Evolutionary conservation across 345 rosid species (phyloP).

Genomic region (Eucalyptus marginata): DNA sequence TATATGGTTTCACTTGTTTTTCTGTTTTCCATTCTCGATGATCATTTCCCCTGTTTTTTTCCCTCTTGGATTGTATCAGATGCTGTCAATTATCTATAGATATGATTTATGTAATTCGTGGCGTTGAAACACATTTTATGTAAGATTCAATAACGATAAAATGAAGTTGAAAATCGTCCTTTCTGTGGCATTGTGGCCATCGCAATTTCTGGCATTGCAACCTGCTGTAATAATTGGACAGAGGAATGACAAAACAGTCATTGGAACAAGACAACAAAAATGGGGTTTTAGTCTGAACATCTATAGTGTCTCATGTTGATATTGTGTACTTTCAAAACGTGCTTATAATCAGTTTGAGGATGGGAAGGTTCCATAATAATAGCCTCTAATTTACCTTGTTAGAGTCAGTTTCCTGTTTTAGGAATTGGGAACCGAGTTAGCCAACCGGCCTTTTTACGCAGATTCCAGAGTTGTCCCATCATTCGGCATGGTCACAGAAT

Average conservation of each 20-base stretch:
- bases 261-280: not conserved
- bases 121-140: not conserved
- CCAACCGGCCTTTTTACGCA: not conserved
- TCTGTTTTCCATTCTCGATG: not conserved
- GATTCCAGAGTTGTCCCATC: not conserved
- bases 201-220: not conserved
- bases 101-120: not conserved
- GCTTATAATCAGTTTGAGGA: not conserved
- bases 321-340: not conserved
- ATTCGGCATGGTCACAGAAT: not conserved
- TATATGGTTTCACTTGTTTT: not conserved
- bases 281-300: not conserved
- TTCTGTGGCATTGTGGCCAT: not conserved
- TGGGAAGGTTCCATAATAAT: not conserved
- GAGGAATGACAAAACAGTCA: not conserved
- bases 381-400: not conserved
- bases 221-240: not conserved
- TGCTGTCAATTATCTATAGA: not conserved
- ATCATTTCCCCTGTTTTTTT: not conserved
- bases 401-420: not conserved
- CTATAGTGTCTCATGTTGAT: not conserved
- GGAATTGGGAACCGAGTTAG: not conserved
- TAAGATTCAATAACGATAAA: not conserved
- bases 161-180: not conserved
- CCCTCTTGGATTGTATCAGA: not conserved